Evolutionary conservation across 1,284 basidiomycete genomes (phyloP), one percentile per base, ranked within the genome.

Genomic region (Puccinia novopanici): DNA sequence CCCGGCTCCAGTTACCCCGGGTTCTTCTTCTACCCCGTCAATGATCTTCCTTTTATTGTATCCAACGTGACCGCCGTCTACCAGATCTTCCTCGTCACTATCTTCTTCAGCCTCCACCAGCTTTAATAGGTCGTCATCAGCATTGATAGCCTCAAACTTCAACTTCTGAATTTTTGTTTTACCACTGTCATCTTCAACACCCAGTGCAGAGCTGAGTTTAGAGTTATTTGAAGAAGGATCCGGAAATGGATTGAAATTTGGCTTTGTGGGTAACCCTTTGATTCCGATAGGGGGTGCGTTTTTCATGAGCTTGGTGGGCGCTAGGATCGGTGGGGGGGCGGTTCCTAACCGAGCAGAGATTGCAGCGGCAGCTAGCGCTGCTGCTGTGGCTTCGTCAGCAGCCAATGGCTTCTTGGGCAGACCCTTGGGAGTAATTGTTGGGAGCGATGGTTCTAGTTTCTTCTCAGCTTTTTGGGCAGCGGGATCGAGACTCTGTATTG

Each of bases 1-100:
- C n/a, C 86, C 84, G 82, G 84, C 84, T 73, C 81, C 81, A 27
- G 55, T 55, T 37, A 82, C 76, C 61, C 82, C 80, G 42, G 45
- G 27, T 54, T 84, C 84, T 57, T 85, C 83, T 22, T 74, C 48
- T 27, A 67, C 59, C 27, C 70, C 80, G 30, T 75, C 82, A 34
- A 63, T 59, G 15, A 78, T 79, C 40, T 81, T 76, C 17, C 80
- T 74, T 65, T 73, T 82, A 45, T 81, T 80, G 55, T 82, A 82
- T 54, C 81, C 82, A 45, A 57, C 76, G 45, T 81, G 82, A 1
- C 82, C 82, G 37, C 82, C 82, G 63, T 82, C 82, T 13, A 77
- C 81, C 45, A 82, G 59, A 63, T 82, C 82, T 55, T 82, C 82
- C 40, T 82, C 82, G 55, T 82, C 82, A 71, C 81, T 81, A 22